phyloP scores from a whole-genome alignment of 202 grass and related monocot species.

The Hordeum pubiflorum region DNA sequence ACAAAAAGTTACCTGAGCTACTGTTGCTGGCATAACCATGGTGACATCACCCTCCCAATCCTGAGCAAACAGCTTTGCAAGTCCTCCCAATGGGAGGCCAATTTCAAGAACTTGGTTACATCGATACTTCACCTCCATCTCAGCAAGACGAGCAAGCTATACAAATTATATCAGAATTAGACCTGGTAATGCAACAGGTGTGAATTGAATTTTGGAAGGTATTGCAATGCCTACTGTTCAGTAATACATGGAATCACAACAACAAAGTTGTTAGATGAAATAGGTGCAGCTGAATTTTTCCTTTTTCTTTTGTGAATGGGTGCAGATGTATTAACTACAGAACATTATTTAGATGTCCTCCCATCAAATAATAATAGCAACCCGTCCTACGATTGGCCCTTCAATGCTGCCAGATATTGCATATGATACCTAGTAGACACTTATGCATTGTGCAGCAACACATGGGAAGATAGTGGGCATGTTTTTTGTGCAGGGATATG shows the following conservation, averaged over 20 bases:
- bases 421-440: background rate
- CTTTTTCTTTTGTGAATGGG: too few relatives aligned
- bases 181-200: background rate
- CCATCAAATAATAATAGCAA: background rate
- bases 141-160: constrained; percentile 79
- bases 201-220: background rate
- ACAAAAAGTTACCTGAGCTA: constrained; percentile 53
- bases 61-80: constrained; percentile 90
- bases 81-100: constrained; percentile 74
- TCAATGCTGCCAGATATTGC: background rate
- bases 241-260: background rate
- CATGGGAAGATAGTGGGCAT: background rate
- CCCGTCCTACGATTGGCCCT: background rate
- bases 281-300: background rate
- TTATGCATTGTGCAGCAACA: background rate
- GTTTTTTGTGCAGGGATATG: background rate
- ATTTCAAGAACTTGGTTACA: constrained; percentile 91
- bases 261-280: background rate
- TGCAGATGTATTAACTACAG: background rate
- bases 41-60: constrained; percentile 97
- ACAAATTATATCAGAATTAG: constrained; percentile 31
- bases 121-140: constrained; percentile 94
- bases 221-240: background rate
- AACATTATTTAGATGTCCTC: background rate
- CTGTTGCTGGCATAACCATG: constrained; percentile 88